A percentile compares a stretch with the other conserved stretches of the same genome.
These are phyloP conservation scores for Ascochyta viciae-villosae DNA, from an alignment of 2,329 filamentous ascomycete genomes.

Conservation along the genomic window DNA sequence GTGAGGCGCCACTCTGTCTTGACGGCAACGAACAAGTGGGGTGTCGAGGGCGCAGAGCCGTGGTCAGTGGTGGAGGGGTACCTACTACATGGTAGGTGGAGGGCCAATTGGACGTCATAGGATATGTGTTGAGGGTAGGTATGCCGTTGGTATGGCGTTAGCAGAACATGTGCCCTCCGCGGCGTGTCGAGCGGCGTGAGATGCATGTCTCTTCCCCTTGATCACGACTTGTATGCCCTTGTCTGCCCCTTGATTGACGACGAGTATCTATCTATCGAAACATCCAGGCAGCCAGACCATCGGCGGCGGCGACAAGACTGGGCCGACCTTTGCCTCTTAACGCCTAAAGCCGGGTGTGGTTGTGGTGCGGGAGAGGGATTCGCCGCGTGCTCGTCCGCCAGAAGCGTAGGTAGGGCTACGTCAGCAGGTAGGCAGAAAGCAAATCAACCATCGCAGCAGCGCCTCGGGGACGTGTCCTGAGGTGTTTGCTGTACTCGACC, in stretches of 20 bases:
- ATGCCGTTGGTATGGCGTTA: background rate
- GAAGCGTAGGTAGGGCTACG: conserved; percentile 17
- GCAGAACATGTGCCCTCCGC: background rate
- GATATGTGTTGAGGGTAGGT: conserved; percentile 12
- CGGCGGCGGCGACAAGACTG: conserved; percentile 1
- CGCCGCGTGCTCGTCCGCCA: no score
- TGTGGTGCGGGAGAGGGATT: no score
- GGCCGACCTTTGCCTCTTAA: background rate
- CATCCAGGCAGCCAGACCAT: background rate
- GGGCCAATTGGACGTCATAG: conserved; percentile 6
- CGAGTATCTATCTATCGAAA: no score
- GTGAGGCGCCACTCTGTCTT: conserved; percentile 6
- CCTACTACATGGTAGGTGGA: no score
- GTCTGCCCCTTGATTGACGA: no score
- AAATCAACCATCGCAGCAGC: conserved; percentile 24
- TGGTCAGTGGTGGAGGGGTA: background rate
- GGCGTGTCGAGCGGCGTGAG: no score
- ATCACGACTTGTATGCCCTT: background rate
- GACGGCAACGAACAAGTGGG: conserved; percentile 8
- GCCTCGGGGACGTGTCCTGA: conserved; percentile 25
- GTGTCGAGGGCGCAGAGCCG: background rate
- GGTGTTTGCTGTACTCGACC: conserved; percentile 23
- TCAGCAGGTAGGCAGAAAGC: conserved; percentile 23
- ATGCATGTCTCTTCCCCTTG: no score
- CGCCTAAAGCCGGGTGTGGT: conserved; percentile 2